Percentiles rank a stretch among this genome's conserved stretches.
phyloP scores from a whole-genome alignment of 257 asterid species.

The Solanum bulbocastanum region DNA sequence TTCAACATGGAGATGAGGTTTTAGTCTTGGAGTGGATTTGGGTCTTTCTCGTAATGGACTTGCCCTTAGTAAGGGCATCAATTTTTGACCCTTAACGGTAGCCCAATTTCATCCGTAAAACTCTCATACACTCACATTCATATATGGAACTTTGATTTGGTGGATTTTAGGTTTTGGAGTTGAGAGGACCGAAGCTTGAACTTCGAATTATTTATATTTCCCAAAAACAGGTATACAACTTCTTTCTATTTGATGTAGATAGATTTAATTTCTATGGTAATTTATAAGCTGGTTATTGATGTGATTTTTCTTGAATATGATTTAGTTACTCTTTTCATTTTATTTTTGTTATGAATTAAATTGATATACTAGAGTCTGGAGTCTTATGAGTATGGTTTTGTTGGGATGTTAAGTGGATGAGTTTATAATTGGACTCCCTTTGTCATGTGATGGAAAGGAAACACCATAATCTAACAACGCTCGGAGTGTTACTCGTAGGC shows the following conservation, averaged over 20 bases:
- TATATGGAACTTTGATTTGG: neutral
- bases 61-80: slow-evolving; percentile 79
- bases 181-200: slow-evolving; percentile 76
- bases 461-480: slow-evolving; percentile 81
- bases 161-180: slow-evolving; percentile 49
- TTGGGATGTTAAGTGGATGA: slow-evolving; percentile 52
- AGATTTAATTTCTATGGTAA: neutral
- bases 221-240: slow-evolving; percentile 34
- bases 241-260: neutral
- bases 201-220: slow-evolving; percentile 72
- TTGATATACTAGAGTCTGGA: neutral
- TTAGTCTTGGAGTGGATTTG: slow-evolving; percentile 77
- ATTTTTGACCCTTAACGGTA: slow-evolving; percentile 67
- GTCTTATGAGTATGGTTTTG: neutral
- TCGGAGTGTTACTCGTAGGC: slow-evolving; percentile 79
- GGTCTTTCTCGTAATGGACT: slow-evolving; percentile 76
- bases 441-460: slow-evolving; percentile 62
- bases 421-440: slow-evolving; percentile 81
- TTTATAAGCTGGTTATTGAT: neutral
- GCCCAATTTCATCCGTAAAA: neutral
- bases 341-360: neutral
- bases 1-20: slow-evolving; percentile 70
- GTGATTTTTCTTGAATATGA: neutral
- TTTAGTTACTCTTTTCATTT: neutral
- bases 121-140: neutral